A percentile compares a stretch with the other conserved stretches of the same genome.
Conservation (phyloP, 2,329 filamentous ascomycete genomes). For the Esteya vermicola region DNA sequence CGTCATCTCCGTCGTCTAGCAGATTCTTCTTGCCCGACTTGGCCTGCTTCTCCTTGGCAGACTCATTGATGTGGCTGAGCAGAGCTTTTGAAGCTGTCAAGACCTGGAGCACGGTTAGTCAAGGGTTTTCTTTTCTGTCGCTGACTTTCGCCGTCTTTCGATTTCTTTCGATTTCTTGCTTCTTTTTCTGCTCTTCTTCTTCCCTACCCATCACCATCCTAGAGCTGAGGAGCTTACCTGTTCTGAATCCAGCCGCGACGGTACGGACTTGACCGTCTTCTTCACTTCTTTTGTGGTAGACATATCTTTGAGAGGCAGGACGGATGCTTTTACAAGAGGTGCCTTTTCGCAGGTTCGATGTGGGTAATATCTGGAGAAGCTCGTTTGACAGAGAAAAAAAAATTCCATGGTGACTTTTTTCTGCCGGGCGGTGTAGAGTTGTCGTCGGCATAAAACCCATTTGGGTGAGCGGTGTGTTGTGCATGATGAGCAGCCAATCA, state of each 20-base stretch:
- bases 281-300: conserved; percentile 5
- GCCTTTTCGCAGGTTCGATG: conserved; percentile 2
- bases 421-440: conserved; percentile 10
- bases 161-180: too few species aligned
- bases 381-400: too few species aligned
- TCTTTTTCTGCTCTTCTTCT: not conserved
- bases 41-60: conserved; percentile 30
- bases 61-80: conserved; percentile 45
- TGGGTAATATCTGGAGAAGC: too few species aligned
- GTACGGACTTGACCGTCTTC: conserved; percentile 1
- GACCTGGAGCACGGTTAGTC: too few species aligned
- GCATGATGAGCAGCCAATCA: not conserved
- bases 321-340: not conserved
- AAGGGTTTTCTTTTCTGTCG: conserved; percentile 4
- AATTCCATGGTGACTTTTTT: conserved; percentile 5
- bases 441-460: not conserved
- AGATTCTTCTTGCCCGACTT: conserved; percentile 40
- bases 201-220: not conserved
- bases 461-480: conserved; percentile 4
- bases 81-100: conserved; percentile 50
- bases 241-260: conserved; percentile 6
- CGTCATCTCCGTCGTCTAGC: conserved; percentile 29
- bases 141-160: not conserved
- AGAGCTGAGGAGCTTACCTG: conserved; percentile 5
- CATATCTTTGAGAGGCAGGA: conserved; percentile 3